A percentile compares a stretch with the other conserved stretches of the same genome.
Evolutionary conservation across 805 yeast genomes (phyloP).

Genomic region (Blastobotrys parvus): DNA sequence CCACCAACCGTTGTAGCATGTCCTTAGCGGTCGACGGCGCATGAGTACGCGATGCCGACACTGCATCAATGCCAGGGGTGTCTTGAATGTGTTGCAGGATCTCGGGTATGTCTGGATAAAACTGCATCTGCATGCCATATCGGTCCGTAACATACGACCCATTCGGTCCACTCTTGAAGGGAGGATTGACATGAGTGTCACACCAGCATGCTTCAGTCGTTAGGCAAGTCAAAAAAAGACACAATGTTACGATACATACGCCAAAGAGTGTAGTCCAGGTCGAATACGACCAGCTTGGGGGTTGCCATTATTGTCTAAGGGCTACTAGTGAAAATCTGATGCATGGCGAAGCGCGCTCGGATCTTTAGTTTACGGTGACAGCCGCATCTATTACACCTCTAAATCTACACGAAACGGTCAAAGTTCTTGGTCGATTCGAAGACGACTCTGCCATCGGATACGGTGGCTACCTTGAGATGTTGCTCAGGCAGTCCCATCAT

Average conservation of each 20-base stretch:
- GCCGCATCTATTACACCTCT: neutral
- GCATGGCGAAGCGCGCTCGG: neutral
- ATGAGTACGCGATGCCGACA: conserved; percentile 67
- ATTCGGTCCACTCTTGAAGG: conserved; percentile 34
- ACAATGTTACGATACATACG: no score
- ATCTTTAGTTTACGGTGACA: no score
- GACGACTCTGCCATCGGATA: conserved; percentile 22
- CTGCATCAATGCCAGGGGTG: conserved; percentile 44
- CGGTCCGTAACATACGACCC: conserved; percentile 40
- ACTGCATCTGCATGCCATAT: conserved; percentile 45
- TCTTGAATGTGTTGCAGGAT: conserved; percentile 47
- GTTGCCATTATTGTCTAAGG: neutral
- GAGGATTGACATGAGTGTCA: conserved; percentile 60
- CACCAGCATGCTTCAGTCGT: conserved; percentile 51
- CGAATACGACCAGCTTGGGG: conserved; percentile 60
- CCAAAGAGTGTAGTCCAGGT: conserved; percentile 72
- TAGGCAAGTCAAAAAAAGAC: no score
- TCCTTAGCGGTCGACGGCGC: conserved; percentile 70
- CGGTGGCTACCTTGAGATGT: conserved; percentile 25
- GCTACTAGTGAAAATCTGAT: no score
- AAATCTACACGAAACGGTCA: conserved; percentile 7
- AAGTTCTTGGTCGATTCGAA: conserved; percentile 21
- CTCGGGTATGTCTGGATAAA: conserved; percentile 61
- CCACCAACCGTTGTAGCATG: conserved; percentile 43
- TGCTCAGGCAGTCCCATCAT: conserved; percentile 18